Percentiles rank a stretch among this genome's conserved stretches.
phyloP scores from a whole-genome alignment of 2,329 filamentous ascomycete species.

The Metarhizium humberi region DNA sequence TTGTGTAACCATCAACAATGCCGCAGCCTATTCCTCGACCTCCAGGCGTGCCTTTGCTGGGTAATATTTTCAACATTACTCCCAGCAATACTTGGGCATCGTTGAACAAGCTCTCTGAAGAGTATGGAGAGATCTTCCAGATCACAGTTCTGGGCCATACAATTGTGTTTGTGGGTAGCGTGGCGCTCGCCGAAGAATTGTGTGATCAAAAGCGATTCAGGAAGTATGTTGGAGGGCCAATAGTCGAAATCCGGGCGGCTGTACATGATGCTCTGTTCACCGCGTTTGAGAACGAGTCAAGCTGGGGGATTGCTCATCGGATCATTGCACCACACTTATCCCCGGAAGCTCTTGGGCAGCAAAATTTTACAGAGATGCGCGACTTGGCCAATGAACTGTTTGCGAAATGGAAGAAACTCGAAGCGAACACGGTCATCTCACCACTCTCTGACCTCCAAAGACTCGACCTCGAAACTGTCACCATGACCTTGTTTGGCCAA shows the following conservation, averaged over 20 bases:
- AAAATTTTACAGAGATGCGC: slow-evolving; percentile 36
- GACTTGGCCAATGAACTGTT: slow-evolving; percentile 39
- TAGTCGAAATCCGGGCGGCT: slow-evolving; percentile 40
- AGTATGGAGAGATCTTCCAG: slow-evolving; percentile 29
- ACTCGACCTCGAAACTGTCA: slow-evolving; percentile 42
- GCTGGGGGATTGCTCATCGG: slow-evolving; percentile 41
- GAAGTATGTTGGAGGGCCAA: slow-evolving; percentile 42
- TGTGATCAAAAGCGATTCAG: slow-evolving; percentile 45
- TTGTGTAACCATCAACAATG: slow-evolving; percentile 13
- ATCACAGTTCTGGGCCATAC: slow-evolving; percentile 24
- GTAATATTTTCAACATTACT: slow-evolving; percentile 26
- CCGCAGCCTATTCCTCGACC: slow-evolving; percentile 25
- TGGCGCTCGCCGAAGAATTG: slow-evolving; percentile 37
- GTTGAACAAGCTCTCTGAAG: slow-evolving; percentile 24
- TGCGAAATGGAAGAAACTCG: slow-evolving; percentile 33
- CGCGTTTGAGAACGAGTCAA: slow-evolving; percentile 36
- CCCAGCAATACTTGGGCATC: slow-evolving; percentile 27
- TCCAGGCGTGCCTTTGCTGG: slow-evolving; percentile 24
- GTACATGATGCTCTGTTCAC: slow-evolving; percentile 45
- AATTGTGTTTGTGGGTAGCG: slow-evolving; percentile 36
- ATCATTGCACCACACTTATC: slow-evolving; percentile 39
- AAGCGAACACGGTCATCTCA: slow-evolving; percentile 27
- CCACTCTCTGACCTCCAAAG: slow-evolving; percentile 41
- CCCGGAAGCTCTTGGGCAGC: slow-evolving; percentile 19
- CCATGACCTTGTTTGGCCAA: slow-evolving; percentile 41